Conservation (phyloP, 2,329 filamentous ascomycete species). For the Aspergillus sojae region DNA sequence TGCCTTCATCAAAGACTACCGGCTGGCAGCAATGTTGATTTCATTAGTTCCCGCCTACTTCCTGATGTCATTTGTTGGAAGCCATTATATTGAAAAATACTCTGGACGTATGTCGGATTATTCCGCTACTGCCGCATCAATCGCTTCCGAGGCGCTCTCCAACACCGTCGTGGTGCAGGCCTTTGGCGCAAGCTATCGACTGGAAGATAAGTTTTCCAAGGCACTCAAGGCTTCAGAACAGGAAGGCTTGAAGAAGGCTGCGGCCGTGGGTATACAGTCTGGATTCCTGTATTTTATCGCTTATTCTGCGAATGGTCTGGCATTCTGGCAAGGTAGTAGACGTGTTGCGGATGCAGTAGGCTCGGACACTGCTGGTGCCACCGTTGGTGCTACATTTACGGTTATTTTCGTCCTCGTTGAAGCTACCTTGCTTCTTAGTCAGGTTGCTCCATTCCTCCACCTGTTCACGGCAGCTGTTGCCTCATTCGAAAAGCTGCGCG, state of each 20-base stretch:
- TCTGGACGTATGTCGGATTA: conserved; percentile 54
- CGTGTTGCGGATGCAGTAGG: conserved; percentile 49
- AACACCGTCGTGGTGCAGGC: conserved; percentile 66
- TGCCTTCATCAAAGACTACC: conserved; percentile 66
- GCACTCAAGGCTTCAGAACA: conserved; percentile 54
- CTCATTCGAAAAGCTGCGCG: conserved; percentile 61
- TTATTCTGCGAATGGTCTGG: conserved; percentile 67
- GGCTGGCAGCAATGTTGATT: conserved; percentile 65
- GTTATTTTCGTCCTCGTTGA: conserved; percentile 45
- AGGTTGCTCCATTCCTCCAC: conserved; percentile 46
- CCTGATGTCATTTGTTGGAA: conserved; percentile 60
- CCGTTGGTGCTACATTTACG: conserved; percentile 41
- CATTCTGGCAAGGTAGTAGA: conserved; percentile 68
- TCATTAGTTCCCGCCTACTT: conserved; percentile 66
- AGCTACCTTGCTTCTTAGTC: conserved; percentile 41
- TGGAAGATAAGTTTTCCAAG: conserved; percentile 62
- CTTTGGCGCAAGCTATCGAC: conserved; percentile 60
- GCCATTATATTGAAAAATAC: conserved; percentile 57
- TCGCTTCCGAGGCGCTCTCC: conserved; percentile 64
- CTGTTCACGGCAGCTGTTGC: conserved; percentile 53
- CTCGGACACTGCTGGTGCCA: conserved; percentile 20
- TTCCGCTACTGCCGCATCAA: conserved; percentile 61
- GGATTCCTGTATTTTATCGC: conserved; percentile 69
- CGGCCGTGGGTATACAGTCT: conserved; percentile 59
- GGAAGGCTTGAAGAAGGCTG: conserved; percentile 61